Conservation (phyloP, 768 basidiomycete species). For the Infundibulicybe gibba region DNA sequence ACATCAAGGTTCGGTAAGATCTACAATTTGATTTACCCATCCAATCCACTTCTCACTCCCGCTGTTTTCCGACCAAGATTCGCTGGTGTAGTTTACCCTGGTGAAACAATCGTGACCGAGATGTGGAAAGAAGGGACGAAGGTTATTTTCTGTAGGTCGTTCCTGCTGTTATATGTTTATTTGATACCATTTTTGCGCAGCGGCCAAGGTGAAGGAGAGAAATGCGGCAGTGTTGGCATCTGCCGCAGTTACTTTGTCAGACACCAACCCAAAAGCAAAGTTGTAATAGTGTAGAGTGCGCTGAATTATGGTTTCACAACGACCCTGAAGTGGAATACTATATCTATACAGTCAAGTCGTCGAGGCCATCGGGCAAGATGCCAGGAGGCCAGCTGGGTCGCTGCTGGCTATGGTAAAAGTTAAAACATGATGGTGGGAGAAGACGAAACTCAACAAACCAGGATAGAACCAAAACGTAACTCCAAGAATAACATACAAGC, state of each 20-base stretch:
- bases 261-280: conserved; percentile 52
- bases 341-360: background rate
- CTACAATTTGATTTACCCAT: background rate
- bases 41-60: background rate
- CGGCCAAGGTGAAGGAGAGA: conserved; percentile 86
- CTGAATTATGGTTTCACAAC: background rate
- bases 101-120: conserved; percentile 90
- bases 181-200: conserved; percentile 32
- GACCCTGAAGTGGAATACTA: background rate
- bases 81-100: conserved; percentile 89
- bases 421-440: background rate
- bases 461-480: conserved; percentile 66
- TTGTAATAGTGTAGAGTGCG: conserved; percentile 33
- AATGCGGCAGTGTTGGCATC: conserved; percentile 66
- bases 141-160: conserved; percentile 80
- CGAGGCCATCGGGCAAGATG: too few relatives aligned
- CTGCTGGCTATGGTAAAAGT: conserved; percentile 14
- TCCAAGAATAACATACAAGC: conserved; percentile 68
- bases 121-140: conserved; percentile 98
- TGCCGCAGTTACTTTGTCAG: conserved; percentile 74
- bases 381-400: conserved; percentile 26
- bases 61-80: conserved; percentile 47
- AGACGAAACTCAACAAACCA: conserved; percentile 19
- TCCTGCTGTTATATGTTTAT: background rate
- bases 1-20: conserved; percentile 91